Conservation (phyloP, 2,329 filamentous ascomycete genomes). For the Bipolaris bicolor region DNA sequence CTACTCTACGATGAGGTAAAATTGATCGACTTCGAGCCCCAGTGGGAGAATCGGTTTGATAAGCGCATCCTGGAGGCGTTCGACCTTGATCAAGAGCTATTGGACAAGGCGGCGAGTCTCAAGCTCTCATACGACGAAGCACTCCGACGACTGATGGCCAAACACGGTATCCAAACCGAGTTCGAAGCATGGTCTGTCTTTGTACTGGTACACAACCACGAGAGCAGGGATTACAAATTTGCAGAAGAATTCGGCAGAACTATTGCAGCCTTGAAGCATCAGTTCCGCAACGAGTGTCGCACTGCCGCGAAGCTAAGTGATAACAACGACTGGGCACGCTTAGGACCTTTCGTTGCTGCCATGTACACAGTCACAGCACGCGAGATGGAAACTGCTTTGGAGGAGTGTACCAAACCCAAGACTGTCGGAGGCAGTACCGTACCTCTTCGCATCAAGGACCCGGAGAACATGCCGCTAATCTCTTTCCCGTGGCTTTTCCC, state of each 20-base stretch:
- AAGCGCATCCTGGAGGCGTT: slow-evolving; percentile 71
- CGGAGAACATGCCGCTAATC: slow-evolving; percentile 77
- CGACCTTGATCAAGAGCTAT: slow-evolving; percentile 58
- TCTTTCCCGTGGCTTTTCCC: slow-evolving; percentile 94
- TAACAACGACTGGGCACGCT: slow-evolving; percentile 41
- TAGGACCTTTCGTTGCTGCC: slow-evolving; percentile 79
- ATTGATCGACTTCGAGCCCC: slow-evolving; percentile 71
- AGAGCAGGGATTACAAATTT: slow-evolving; percentile 81
- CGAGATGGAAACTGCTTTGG: slow-evolving; percentile 67
- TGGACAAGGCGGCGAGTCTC: slow-evolving; percentile 67
- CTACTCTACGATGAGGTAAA: slow-evolving; percentile 80
- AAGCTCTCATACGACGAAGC: slow-evolving; percentile 80
- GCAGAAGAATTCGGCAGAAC: slow-evolving; percentile 81
- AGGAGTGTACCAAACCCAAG: slow-evolving; percentile 54
- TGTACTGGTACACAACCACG: slow-evolving; percentile 73
- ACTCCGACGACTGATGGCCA: slow-evolving; percentile 80
- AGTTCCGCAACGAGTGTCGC: slow-evolving; percentile 71
- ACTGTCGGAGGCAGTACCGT: slow-evolving; percentile 49
- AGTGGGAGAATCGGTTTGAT: slow-evolving; percentile 78
- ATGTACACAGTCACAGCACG: slow-evolving; percentile 85
- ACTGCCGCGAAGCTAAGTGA: slow-evolving; percentile 61
- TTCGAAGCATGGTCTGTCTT: slow-evolving; percentile 94
- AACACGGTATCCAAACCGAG: slow-evolving; percentile 82
- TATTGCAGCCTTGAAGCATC: slow-evolving; percentile 68
- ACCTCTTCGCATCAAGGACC: slow-evolving; percentile 47